Conservation (phyloP, 2,329 filamentous ascomycete species). For the Aureobasidium sp. region DNA sequence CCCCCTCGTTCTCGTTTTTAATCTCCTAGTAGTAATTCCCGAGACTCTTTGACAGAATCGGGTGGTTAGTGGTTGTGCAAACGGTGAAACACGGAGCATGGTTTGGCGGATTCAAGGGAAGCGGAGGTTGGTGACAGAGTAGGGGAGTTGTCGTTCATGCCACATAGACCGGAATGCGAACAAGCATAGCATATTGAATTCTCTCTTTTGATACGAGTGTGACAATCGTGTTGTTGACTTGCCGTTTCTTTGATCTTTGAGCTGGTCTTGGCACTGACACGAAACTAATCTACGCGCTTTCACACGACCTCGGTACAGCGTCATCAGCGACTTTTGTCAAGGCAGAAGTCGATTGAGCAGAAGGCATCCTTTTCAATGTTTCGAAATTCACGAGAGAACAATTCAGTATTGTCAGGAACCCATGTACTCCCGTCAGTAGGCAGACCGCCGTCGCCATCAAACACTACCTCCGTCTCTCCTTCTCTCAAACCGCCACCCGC, state of each 20-base stretch:
- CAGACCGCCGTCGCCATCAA: conserved; percentile 58
- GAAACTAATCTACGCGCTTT: conserved; percentile 17
- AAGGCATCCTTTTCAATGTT: conserved; percentile 50
- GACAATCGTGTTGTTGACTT: background rate
- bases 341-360: background rate
- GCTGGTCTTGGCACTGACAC: conserved; percentile 19
- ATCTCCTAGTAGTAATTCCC: conserved; percentile 14
- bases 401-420: conserved; percentile 35
- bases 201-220: background rate
- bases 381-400: conserved; percentile 59
- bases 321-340: conserved; percentile 5
- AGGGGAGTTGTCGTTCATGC: conserved; percentile 7
- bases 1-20: background rate
- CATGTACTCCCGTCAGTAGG: conserved; percentile 52
- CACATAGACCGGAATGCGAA: conserved; percentile 20
- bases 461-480: background rate
- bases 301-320: background rate
- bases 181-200: background rate
- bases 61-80: conserved; percentile 8
- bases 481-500: conserved; percentile 1
- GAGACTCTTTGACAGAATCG: background rate
- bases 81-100: conserved; percentile 9
- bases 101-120: background rate
- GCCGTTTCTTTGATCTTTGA: background rate
- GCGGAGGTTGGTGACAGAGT: background rate